Percentiles rank a stretch among this genome's conserved stretches.
Conservation (phyloP, 2,329 filamentous ascomycete species). For the Xylaria sp. region DNA sequence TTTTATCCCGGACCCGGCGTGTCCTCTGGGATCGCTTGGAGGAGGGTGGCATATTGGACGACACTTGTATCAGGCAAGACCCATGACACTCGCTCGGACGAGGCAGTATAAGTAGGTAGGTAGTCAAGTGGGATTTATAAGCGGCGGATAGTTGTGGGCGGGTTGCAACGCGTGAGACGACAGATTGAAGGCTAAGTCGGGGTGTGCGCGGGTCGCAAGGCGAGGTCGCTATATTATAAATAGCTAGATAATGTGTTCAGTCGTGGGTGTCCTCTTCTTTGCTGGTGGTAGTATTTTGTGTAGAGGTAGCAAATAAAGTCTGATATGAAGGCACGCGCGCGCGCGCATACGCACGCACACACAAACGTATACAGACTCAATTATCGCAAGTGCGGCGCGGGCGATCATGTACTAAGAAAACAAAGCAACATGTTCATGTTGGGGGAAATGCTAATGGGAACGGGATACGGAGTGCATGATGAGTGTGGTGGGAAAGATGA, state of each 20-base stretch:
- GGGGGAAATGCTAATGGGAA: no score
- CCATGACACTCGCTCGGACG: slow-evolving; percentile 28
- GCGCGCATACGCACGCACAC: no score
- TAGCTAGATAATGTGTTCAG: not conserved
- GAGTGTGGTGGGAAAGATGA: not conserved
- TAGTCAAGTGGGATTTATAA: not conserved
- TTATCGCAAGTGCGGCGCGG: slow-evolving; percentile 13
- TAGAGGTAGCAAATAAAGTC: not conserved
- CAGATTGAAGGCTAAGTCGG: not conserved
- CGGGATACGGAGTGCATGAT: not conserved
- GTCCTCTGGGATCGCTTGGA: slow-evolving; percentile 47
- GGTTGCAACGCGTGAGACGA: not conserved
- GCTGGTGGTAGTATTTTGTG: not conserved
- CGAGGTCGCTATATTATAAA: no score
- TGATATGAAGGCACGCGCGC: no score
- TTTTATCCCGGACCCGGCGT: slow-evolving; percentile 42
- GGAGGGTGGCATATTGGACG: slow-evolving; percentile 46
- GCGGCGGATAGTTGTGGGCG: not conserved
- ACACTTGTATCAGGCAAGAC: slow-evolving; percentile 25
- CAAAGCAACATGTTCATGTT: no score
- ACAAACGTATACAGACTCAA: not conserved
- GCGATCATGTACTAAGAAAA: not conserved
- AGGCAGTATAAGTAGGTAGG: no score
- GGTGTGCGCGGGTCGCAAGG: slow-evolving; percentile 15
- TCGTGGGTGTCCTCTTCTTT: not conserved